Evolutionary conservation across 2,329 filamentous ascomycete genomes (phyloP), one percentile per base, ranked within the genome.

Genomic region (Diplodia seriata): DNA sequence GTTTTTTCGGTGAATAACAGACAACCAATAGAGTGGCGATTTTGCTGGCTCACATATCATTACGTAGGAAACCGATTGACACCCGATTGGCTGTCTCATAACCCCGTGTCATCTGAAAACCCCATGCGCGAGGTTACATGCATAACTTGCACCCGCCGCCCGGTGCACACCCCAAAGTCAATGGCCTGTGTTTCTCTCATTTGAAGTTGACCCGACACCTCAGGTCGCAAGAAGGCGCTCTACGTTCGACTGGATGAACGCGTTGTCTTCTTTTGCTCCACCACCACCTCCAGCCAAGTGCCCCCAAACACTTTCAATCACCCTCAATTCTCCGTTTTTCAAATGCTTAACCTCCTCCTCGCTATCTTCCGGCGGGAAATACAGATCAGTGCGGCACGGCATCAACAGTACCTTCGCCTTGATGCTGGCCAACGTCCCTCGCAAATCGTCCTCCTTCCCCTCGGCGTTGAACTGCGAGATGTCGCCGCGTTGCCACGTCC

Each of bases 401-500:
- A 82, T 78, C 31, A 82, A 68, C 68, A 81, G 63, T 5, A 76
- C 74, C 53, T 72, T 76, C 4, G 80, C 76, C 67, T 77, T 72
- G 49, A 82, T 78, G 33, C 73, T 72, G 3, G 71, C 69, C 69
- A 82, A 67, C n/a, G 79, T 75, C 57, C 75, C 74, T 1, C 70
- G 71, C 71, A 80, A 61, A 51, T 78, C 73, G 1, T 74, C 76
- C 11, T 73, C 66, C 29, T 75, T 75, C 61, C 77, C 23, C 18
- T 66, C 54, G 14, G 40, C 20, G 40, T 36, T 26, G 54, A 55
- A 79, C 31, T 74, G 56, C 26, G 72, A 66, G 33, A 82, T 74
- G 69, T 82, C 79, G 1, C 80, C 81, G 4, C 76, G 70, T 72
- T 81, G 79, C 81, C 81, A 82, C 74, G 79, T 82, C 40, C 75